Evolutionary conservation across 306 rosid species (phyloP).

Genomic region (Quercus engelmannii): DNA sequence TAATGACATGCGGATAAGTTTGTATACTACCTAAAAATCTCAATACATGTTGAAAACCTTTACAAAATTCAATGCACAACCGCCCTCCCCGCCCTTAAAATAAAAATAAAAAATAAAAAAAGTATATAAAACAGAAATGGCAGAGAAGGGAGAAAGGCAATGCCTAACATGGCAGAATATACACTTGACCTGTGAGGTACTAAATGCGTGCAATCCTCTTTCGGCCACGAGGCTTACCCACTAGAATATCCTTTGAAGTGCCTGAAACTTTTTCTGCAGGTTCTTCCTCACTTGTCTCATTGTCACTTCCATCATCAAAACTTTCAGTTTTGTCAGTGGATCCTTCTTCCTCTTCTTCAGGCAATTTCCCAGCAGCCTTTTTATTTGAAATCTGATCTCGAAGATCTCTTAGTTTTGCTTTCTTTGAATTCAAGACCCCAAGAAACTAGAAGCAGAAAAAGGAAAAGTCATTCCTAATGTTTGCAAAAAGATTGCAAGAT

Average conservation of each 20-base stretch:
- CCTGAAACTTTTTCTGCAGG: conserved; percentile 21
- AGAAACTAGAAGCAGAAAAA: conserved; percentile 54
- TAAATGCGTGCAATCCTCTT: conserved; percentile 35
- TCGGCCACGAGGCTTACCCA: conserved; percentile 31
- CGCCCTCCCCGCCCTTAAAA: background rate
- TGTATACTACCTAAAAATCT: background rate
- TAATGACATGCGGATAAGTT: background rate
- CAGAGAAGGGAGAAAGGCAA: background rate
- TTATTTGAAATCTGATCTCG: conserved; percentile 52
- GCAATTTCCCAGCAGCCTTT: conserved; percentile 43
- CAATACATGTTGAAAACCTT: background rate
- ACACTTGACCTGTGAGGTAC: conserved; percentile 1
- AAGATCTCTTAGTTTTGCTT: conserved; percentile 70
- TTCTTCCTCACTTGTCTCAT: conserved; percentile 38
- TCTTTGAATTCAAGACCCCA: conserved; percentile 83
- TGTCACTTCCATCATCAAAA: conserved; percentile 51
- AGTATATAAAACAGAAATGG: background rate
- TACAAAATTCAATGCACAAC: background rate
- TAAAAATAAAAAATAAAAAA: background rate
- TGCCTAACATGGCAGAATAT: background rate
- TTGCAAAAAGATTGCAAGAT: background rate
- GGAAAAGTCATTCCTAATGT: conserved; percentile 11
- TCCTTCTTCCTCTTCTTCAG: conserved; percentile 49
- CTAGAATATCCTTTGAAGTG: conserved; percentile 40
- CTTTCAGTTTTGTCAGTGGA: conserved; percentile 74